Base-by-base conservation (phyloP, 2,329 filamentous ascomycete genomes). In the Elsinoe perseae region DNA sequence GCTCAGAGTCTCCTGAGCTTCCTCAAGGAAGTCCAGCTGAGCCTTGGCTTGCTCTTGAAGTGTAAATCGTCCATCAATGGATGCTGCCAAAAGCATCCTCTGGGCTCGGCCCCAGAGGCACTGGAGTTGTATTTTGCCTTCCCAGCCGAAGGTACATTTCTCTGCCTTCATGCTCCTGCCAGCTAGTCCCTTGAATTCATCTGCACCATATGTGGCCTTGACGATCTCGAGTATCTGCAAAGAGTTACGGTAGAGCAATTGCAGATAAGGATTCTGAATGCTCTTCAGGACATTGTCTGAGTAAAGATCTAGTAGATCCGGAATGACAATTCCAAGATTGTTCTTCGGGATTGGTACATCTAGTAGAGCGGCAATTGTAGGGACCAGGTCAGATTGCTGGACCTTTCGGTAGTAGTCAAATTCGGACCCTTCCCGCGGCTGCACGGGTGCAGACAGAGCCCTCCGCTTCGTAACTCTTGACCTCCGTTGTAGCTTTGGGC, bases 341-440 rank as follows among this genome's bases (percentile, higher is more conserved):
- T 98, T 98, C 69, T 84, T 83, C 0, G 93, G 88, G 0, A 95
- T 78, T 0, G 93, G 92, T 61, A 98, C 86, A 0, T 91, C 91
- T 43, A 98, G 77, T 27, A 98, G 74, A 0, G 85, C 89, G 9
- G 88, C 90, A 20, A 98, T 75, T 0, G 92, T 96, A 1, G 93
- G 91, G 0, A 89, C 89, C 58, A 98, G 80, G 70, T 98, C 95
- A 1, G 90, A 95, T 72, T 98, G 93, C 67, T 97, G 88, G n/a
- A 97, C 82, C 56, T 77, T 82, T 28, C 76, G 78, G 68, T 97
- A 97, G 67, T 88, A 97, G 58, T 87, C 81, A 62, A 95, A 95
- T 60, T 93, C 84, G 1, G 68, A 69, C 0, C 68, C 68, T 16
- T 83, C 78, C 34, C 75, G 75, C 5, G 82, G 79, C 10, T 76